Conservation (phyloP, 805 yeast species). For the Kodamaea sagamina region DNA sequence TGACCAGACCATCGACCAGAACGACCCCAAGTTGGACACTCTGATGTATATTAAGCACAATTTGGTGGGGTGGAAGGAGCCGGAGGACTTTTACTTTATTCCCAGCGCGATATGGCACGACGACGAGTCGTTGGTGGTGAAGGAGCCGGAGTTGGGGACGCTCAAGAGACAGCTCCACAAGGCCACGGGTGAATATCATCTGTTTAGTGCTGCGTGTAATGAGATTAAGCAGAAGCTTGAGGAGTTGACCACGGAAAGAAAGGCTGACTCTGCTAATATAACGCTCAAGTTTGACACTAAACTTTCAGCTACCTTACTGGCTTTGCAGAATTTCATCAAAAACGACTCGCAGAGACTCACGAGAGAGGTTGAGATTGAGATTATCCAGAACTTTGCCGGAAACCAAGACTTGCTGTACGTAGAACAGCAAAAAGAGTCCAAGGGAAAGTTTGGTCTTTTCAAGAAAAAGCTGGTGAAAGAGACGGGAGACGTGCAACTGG, state of each 20-base stretch:
- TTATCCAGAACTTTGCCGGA: constrained; percentile 82
- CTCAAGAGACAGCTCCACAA: constrained; percentile 53
- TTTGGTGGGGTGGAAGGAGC: constrained; percentile 73
- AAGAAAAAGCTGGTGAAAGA: constrained; percentile 20
- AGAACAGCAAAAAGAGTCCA: constrained; percentile 53
- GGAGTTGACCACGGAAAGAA: constrained; percentile 39
- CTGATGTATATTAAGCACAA: constrained; percentile 94
- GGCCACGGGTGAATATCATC: constrained; percentile 40
- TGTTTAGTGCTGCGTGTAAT: constrained; percentile 43
- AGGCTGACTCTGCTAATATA: constrained; percentile 34
- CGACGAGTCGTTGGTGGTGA: constrained; percentile 72
- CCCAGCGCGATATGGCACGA: constrained; percentile 98
- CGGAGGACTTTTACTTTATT: constrained; percentile 77
- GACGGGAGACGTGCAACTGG: constrained; percentile 30
- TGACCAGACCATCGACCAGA: constrained; percentile 62
- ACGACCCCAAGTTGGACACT: constrained; percentile 72
- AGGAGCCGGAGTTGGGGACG: constrained; percentile 57
- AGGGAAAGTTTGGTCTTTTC: constrained; percentile 60
- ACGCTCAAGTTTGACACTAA: constrained; percentile 55
- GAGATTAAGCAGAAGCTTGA: constrained; percentile 54
- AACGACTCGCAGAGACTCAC: constrained; percentile 74
- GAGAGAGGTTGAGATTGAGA: constrained; percentile 85
- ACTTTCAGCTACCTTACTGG: constrained; percentile 51
- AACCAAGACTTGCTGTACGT: constrained; percentile 68
- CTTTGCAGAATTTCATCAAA: constrained; percentile 62